These are phyloP conservation scores for Penicillium samsonianum DNA, from an alignment of 495 filamentous ascomycete genomes.

Conservation along the genomic window DNA sequence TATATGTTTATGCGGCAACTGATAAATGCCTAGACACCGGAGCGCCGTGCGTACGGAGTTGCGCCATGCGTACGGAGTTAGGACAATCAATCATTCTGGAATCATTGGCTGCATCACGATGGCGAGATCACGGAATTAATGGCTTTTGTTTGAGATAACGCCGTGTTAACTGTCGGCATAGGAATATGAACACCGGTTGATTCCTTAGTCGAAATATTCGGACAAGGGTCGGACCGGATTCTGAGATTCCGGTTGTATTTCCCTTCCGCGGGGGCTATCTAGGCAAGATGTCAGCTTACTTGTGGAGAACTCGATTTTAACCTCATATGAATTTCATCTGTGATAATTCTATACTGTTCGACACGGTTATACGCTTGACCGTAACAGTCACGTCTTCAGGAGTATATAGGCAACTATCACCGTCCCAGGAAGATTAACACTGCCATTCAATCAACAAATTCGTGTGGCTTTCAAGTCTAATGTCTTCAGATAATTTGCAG, in stretches of 20 bases:
- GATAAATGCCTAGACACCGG: background rate
- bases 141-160: background rate
- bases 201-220: background rate
- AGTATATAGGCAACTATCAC: too few relatives aligned
- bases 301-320: too few relatives aligned
- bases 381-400: too few relatives aligned
- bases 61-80: conserved; percentile 1
- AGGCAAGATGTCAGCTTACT: too few relatives aligned
- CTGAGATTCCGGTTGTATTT: background rate
- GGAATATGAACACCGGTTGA: conserved; percentile 1
- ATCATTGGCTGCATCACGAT: background rate
- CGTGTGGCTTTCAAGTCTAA: too few relatives aligned
- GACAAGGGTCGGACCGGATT: conserved; percentile 2
- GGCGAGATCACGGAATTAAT: background rate
- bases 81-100: background rate
- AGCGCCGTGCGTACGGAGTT: background rate
- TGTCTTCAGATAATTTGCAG: too few relatives aligned
- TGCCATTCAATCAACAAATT: too few relatives aligned
- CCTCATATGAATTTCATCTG: too few relatives aligned
- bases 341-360: too few relatives aligned
- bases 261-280: too few relatives aligned
- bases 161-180: background rate
- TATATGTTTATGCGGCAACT: background rate
- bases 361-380: too few relatives aligned
- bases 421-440: too few relatives aligned